Evolutionary conservation across 176 grass and related monocot genomes (phyloP).

Genomic region (barley (Hordeum vulgare)): MorexV3_pseudomolecules_assembly NC_058523.1:90461675-90462174

Average conservation of each 20-base stretch:
- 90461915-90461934: slow-evolving; percentile 19
- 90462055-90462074: slow-evolving; percentile 35
- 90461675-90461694: neutral
- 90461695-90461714: neutral
- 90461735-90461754: neutral
- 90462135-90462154: no score
- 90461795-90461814: neutral
- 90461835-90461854: neutral
- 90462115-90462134: no score
- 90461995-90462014: slow-evolving; percentile 30
- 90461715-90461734: neutral
- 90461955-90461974: slow-evolving; percentile 33
- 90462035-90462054: slow-evolving; percentile 32
- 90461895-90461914: slow-evolving; percentile 21
- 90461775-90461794: slow-evolving; percentile 8
- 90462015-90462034: slow-evolving; percentile 22
- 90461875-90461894: neutral
- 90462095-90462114: neutral
- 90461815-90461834: slow-evolving; percentile 22
- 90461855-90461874: slow-evolving; percentile 19
- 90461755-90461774: neutral
- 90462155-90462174: no score
- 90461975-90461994: slow-evolving; percentile 42
- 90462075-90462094: slow-evolving; percentile 42
- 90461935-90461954: neutral